Conservation (phyloP, 495 filamentous ascomycete species). For the Aspergillus sparsus region DNA sequence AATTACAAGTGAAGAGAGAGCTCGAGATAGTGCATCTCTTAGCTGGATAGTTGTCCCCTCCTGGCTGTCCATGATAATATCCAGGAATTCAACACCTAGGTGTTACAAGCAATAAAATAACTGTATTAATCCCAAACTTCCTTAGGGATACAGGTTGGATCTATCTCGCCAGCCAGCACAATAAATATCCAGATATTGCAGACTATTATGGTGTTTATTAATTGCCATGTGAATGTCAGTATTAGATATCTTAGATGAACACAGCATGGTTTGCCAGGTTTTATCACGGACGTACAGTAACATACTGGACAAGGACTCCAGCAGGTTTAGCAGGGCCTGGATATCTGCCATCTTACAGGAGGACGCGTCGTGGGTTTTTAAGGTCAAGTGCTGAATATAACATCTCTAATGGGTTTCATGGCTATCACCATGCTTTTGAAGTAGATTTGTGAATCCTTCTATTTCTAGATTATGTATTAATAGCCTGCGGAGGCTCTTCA, state of each 20-base stretch:
- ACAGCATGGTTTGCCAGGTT: not conserved
- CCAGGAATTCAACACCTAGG: not conserved
- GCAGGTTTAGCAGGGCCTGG: conserved; percentile 4
- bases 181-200: conserved; percentile 6
- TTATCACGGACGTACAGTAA: conserved; percentile 5
- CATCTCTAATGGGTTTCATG: not conserved
- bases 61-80: not conserved
- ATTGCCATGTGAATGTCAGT: not conserved
- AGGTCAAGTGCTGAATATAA: conserved; percentile 2
- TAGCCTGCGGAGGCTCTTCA: conserved; percentile 1
- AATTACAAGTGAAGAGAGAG: not conserved
- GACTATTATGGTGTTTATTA: not conserved
- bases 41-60: not conserved
- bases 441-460: conserved; percentile 2
- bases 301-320: not conserved
- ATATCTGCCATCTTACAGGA: not conserved
- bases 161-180: not conserved
- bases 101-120: not conserved
- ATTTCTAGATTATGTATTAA: conserved; percentile 2
- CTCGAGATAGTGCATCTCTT: not conserved
- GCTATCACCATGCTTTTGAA: not conserved
- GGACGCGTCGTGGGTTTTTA: not conserved
- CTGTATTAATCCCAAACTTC: not conserved
- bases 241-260: conserved; percentile 2
- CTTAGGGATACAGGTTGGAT: not conserved